Evolutionary conservation across 1,139 yeast species (phyloP).

Genomic region (Tardiomyces digboiensis): DNA sequence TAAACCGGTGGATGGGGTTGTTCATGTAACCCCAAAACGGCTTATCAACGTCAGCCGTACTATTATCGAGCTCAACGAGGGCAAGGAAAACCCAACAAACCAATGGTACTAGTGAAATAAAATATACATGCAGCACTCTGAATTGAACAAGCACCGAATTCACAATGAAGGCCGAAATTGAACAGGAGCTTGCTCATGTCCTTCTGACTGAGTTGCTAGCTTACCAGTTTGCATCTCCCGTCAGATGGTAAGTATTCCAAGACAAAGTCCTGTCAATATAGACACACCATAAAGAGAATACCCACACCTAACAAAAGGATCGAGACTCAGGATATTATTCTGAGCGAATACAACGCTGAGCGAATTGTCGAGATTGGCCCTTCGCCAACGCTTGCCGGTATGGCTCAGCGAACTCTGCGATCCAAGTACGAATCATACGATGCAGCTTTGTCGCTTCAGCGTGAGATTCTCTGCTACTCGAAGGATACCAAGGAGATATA

Average conservation of each 20-base stretch:
- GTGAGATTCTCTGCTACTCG: constrained; percentile 93
- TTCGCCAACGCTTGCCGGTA: constrained; percentile 95
- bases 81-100: constrained; percentile 1
- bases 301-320: constrained; percentile 31
- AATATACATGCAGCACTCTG: neutral
- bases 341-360: constrained; percentile 91
- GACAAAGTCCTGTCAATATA: neutral
- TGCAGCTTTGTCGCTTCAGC: constrained; percentile 92
- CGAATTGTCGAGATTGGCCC: constrained; percentile 98
- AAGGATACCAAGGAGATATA: constrained; percentile 95
- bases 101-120: neutral
- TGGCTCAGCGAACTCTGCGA: constrained; percentile 96
- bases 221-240: constrained; percentile 98
- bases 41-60: neutral
- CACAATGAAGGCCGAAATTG: constrained; percentile 92
- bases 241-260: constrained; percentile 58
- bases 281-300: neutral
- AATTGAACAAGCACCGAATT: neutral
- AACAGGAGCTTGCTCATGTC: constrained; percentile 95
- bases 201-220: constrained; percentile 93
- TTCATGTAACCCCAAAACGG: neutral
- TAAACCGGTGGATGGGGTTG: neutral
- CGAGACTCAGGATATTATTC: constrained; percentile 96
- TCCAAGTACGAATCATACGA: constrained; percentile 96
- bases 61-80: neutral